phyloP scores from a whole-genome alignment of 2,329 filamentous ascomycete species.

The Penicillium sp. region DNA sequence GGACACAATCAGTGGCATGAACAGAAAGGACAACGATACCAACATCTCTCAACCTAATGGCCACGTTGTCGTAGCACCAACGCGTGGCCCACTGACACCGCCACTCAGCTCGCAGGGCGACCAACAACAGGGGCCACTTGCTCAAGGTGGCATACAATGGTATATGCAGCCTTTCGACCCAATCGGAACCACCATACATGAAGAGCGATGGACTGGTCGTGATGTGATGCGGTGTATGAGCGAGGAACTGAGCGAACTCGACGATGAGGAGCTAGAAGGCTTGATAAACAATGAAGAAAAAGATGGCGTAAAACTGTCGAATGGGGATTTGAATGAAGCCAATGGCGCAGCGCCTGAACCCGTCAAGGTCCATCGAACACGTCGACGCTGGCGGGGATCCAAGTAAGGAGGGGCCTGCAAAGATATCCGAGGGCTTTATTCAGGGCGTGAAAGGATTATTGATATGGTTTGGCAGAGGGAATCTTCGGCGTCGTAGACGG shows the following conservation, averaged over 20 bases:
- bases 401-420: slow-evolving; percentile 15
- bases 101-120: slow-evolving; percentile 40
- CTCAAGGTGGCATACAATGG: slow-evolving; percentile 79
- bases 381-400: slow-evolving; percentile 28
- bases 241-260: slow-evolving; percentile 85
- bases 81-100: slow-evolving; percentile 33
- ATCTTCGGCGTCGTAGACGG: slow-evolving; percentile 7
- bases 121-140: slow-evolving; percentile 48
- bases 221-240: slow-evolving; percentile 71
- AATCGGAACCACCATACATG: slow-evolving; percentile 71
- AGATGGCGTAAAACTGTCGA: slow-evolving; percentile 15
- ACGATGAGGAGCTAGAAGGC: slow-evolving; percentile 81
- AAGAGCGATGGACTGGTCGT: slow-evolving; percentile 68
- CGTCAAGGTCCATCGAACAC: slow-evolving; percentile 27
- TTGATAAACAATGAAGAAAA: slow-evolving; percentile 52
- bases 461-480: not conserved
- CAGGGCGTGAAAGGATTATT: not conserved
- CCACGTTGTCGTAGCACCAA: slow-evolving; percentile 31
- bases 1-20: slow-evolving; percentile 23
- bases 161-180: slow-evolving; percentile 80
- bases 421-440: not conserved
- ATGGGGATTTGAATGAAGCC: slow-evolving; percentile 11
- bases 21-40: slow-evolving; percentile 24
- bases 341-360: slow-evolving; percentile 20
- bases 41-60: slow-evolving; percentile 40